Base-by-base conservation (phyloP, 192 early-diverging fungal species). In the Podila clonocystis region DNA sequence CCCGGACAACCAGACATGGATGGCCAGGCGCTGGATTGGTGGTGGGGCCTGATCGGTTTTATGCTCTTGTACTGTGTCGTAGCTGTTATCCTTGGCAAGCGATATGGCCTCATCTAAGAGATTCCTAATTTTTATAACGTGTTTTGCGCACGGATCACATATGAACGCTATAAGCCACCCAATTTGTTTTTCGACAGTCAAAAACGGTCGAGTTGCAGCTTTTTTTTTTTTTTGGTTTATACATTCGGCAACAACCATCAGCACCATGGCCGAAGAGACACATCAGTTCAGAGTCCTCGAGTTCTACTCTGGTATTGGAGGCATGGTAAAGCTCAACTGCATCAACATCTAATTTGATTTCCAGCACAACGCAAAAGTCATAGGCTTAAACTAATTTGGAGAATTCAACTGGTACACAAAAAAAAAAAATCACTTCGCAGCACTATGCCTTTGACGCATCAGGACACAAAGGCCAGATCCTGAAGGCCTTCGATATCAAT, bases 401-500 rank as follows among this genome's bases (percentile, higher is more conserved):
- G 31, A 34, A 34, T 55, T 36, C n/a, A 22, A 24, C 50, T 60
- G 24, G 0, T 58, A 24, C 33, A 50, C 38, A 36, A 36, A 36
- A 58, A 58, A 36, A 36, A 36, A 58, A n/a, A n/a, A n/a, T n/a
- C n/a, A n/a, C 50, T 55, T 20, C 17, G 28, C 50, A 89, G 94
- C 94, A 94, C 83, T 94, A 91, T 87, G 94, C 93, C 52, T 89
- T 96, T 50, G 82, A 89, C 48, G 73, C 82, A 29, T 91, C 95
- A 8, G 79, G 83, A 12, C 86, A 90, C 58, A 68, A 83, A 38
- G 84, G 87, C 29, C 63, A 90, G 24, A 91, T 99, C 50, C 74
- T 94, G 1, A 92, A 91, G n/a, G 92, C 96, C 3, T 99, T 97
- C 79, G 98, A 99, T 84, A 95, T 99, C 65, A 99, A 98, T 83